Evolutionary conservation across 1,284 basidiomycete species (phyloP).

Genomic region (Ganoderma lingzhi): DNA sequence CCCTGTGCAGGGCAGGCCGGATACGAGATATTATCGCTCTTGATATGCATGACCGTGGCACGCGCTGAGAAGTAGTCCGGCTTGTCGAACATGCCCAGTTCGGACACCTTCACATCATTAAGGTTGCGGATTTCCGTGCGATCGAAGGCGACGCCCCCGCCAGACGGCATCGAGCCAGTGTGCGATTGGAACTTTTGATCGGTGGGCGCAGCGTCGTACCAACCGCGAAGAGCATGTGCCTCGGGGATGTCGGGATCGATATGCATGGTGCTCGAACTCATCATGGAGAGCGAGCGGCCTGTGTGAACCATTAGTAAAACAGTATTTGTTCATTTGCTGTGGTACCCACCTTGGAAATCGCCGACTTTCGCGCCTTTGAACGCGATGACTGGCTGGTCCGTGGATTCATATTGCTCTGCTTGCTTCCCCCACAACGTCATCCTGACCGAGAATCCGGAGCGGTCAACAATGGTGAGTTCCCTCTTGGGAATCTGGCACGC

Average conservation of each 20-base stretch:
- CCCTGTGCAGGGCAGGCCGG: slow-evolving; percentile 86
- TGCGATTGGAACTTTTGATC: slow-evolving; percentile 76
- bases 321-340: background rate
- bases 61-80: slow-evolving; percentile 85
- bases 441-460: slow-evolving; percentile 81
- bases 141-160: slow-evolving; percentile 60
- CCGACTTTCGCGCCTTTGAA: slow-evolving; percentile 97
- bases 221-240: slow-evolving; percentile 88
- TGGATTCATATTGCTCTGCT: slow-evolving; percentile 80
- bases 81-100: slow-evolving; percentile 83
- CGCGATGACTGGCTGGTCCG: slow-evolving; percentile 80
- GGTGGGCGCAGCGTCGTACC: slow-evolving; percentile 84
- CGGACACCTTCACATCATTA: slow-evolving; percentile 83
- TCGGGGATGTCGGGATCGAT: slow-evolving; percentile 92
- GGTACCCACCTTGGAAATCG: slow-evolving; percentile 83
- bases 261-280: slow-evolving; percentile 75
- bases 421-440: slow-evolving; percentile 97
- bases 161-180: slow-evolving; percentile 53
- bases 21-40: slow-evolving; percentile 87
- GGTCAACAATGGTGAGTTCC: slow-evolving; percentile 90
- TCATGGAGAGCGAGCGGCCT: slow-evolving; percentile 84
- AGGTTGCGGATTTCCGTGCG: slow-evolving; percentile 80
- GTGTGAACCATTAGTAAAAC: slow-evolving; percentile 10
- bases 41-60: slow-evolving; percentile 92
- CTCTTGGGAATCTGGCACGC: slow-evolving; percentile 78